Evolutionary conservation across 176 grass and related monocot genomes (phyloP), one percentile per base, ranked within the genome.

Genomic region (Poa annua): DNA sequence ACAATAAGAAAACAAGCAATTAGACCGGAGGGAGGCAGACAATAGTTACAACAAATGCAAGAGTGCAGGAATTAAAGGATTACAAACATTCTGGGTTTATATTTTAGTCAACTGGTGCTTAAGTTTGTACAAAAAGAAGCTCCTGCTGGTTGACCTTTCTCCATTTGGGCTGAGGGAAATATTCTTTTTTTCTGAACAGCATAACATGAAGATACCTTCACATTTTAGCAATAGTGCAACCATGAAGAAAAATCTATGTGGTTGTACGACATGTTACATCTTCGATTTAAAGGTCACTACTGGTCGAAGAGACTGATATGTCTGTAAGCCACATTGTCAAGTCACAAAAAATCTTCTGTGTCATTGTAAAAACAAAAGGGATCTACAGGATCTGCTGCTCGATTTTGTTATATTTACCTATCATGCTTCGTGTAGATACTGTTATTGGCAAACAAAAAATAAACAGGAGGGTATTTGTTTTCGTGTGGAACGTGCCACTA

Each of bases 1-100:
- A 94, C 84, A 82, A 76, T 61, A 92, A 92, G 64, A 36, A 90
- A 54, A 26, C 35, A 80, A 74, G 75, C 80, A 83, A 86, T 70
- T 88, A 83, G 68, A 64, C 34, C 7, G 21, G 86, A 69, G 12
- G 32, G 25, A 16, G 15, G n/a, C n/a, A n/a, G 47, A 49, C 21
- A 75, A 56, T 13, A 48, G 36, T n/a, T n/a, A n/a, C n/a, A n/a
- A n/a, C n/a, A n/a, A n/a, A n/a, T n/a, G n/a, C n/a, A n/a, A n/a
- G n/a, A n/a, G n/a, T n/a, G n/a, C n/a, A n/a, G n/a, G n/a, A n/a
- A n/a, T n/a, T n/a, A 36, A 63, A 63, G 26, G 54, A 66, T 70
- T 25, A 5, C 34, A 54, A 11, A 26, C 19, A 54, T 19, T 39
- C 50, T 11, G 52, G 9, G 71, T 78, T 65, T 60, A 66, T 26